Conservation (phyloP, 1,284 basidiomycete species). For the Sanghuangporus baumii region DNA sequence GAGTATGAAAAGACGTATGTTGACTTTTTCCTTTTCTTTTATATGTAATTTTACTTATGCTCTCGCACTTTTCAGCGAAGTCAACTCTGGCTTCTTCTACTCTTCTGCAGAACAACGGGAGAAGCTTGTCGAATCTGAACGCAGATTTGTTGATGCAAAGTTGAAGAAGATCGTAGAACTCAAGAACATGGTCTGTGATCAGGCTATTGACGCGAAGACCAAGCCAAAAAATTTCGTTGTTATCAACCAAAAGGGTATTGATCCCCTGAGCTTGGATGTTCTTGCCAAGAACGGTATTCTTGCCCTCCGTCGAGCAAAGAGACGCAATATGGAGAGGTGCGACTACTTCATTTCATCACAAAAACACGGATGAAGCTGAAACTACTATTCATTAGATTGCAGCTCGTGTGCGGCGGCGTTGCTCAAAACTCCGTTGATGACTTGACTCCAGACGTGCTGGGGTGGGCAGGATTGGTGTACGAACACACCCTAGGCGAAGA, state of each 20-base stretch:
- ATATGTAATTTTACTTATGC: slow-evolving; percentile 7
- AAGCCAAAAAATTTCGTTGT: slow-evolving; percentile 89
- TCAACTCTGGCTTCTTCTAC: slow-evolving; percentile 99
- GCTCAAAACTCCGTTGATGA: slow-evolving; percentile 99
- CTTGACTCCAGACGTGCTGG: slow-evolving; percentile 84
- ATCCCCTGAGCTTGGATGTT: slow-evolving; percentile 95
- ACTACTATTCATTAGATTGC: slow-evolving; percentile 50
- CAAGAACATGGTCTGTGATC: slow-evolving; percentile 95
- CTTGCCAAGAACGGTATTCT: slow-evolving; percentile 97
- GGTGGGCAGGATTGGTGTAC: slow-evolving; percentile 97
- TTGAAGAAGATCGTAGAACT: slow-evolving; percentile 96
- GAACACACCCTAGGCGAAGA: slow-evolving; percentile 99
- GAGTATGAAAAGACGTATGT: slow-evolving; percentile 99
- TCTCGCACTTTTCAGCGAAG: slow-evolving; percentile 58
- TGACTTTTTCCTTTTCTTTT: not conserved
- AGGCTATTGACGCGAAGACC: slow-evolving; percentile 74
- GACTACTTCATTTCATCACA: slow-evolving; percentile 23
- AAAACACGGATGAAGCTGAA: slow-evolving; percentile 19
- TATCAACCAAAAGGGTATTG: slow-evolving; percentile 99
- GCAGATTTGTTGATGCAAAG: slow-evolving; percentile 91
- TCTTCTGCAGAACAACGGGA: slow-evolving; percentile 97
- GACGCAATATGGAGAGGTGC: slow-evolving; percentile 95
- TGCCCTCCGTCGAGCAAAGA: slow-evolving; percentile 91
- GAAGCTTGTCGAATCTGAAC: slow-evolving; percentile 97
- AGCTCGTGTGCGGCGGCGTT: slow-evolving; percentile 90